Evolutionary conservation across 192 early-diverging fungal species (phyloP), one percentile per base, ranked within the genome.

Genomic region (Entomortierella parvispora): DNA sequence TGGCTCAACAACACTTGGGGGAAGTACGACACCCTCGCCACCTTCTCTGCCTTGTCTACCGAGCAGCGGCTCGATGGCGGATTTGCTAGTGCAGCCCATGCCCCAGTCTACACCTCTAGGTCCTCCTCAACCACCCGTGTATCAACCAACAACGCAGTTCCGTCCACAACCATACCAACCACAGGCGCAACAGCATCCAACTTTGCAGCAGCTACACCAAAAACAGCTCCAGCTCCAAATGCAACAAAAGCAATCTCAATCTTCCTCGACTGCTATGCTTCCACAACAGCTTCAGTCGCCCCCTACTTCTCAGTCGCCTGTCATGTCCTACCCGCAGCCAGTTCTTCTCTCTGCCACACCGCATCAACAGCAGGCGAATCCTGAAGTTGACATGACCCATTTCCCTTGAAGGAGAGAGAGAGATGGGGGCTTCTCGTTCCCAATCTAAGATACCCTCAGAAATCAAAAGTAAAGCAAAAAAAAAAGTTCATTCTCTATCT

Each of bases 351-450:
- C 54, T 6, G 42, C 22, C 4, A 51, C 56, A 17, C 66, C 66
- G 9, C 66, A 68, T 20, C 66, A 68, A 25, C 66, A 67, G 22
- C 45, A 50, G 25, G 66, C 57, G 0, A 68, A 68, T 34, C 66
- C 66, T 31, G 66, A 68, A 2, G 66, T 68, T 2, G 66, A 60
- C 57, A 52, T 68, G 66, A 60, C 66, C 42, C 42, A 68, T 34
- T 68, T 68, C 20, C 66, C 66, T 0, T 68, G 23, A 28, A n/a
- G n/a, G n/a, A n/a, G n/a, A n/a, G n/a, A n/a, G n/a, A n/a, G n/a
- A n/a, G n/a, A n/a, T n/a, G n/a, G n/a, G n/a, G n/a, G n/a, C n/a
- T n/a, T n/a, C n/a, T n/a, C n/a, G n/a, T n/a, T n/a, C n/a, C n/a
- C n/a, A n/a, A n/a, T n/a, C n/a, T n/a, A n/a, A n/a, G 37, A 40